Percentiles rank a stretch among this genome's conserved stretches.
phyloP scores from a whole-genome alignment of 176 grass and related monocot species.

The Eragrostis curvula region DNA sequence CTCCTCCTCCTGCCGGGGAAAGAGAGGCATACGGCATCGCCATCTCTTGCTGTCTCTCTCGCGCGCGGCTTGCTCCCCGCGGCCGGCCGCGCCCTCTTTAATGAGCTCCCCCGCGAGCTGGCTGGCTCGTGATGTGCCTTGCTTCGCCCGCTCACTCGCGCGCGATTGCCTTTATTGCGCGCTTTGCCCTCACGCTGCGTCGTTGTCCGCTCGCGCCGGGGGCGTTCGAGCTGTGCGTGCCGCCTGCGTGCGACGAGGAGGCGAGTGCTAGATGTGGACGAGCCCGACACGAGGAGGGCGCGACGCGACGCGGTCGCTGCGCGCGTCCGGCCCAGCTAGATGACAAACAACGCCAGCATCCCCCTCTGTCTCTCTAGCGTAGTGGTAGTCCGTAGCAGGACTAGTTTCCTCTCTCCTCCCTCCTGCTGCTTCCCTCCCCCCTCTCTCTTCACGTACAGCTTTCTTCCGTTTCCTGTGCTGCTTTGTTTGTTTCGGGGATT shows the following conservation, averaged over 20 bases:
- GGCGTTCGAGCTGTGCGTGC: background rate
- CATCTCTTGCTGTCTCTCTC: constrained; percentile 44
- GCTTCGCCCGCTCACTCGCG: constrained; percentile 31
- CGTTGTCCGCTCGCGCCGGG: constrained; percentile 5
- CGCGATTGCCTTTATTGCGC: constrained; percentile 52
- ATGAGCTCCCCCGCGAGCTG: constrained; percentile 15
- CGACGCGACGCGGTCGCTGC: background rate
- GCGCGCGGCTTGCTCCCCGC: constrained; percentile 33
- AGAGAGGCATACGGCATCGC: constrained; percentile 67
- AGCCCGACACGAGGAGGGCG: constrained; percentile 32
- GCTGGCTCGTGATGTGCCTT: background rate
- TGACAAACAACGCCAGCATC: constrained; percentile 38
- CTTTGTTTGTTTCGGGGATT: constrained; percentile 7
- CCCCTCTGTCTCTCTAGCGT: constrained; percentile 28
- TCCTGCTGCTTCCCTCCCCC: background rate
- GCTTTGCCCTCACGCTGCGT: constrained; percentile 37
- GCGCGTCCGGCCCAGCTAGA: constrained; percentile 2
- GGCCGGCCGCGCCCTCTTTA: constrained; percentile 34
- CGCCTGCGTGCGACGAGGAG: constrained; percentile 27
- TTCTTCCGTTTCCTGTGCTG: constrained; percentile 15
- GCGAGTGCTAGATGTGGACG: constrained; percentile 1
- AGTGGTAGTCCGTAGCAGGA: constrained; percentile 13
- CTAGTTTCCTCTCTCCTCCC: background rate
- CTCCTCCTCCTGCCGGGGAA: constrained; percentile 48
- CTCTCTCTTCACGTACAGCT: constrained; percentile 3